A percentile compares a stretch with the other conserved stretches of the same genome.
These are phyloP conservation scores for Dalechampia spathulata DNA, from an alignment of 441 rosid species.

Conservation along the genomic window DNA sequence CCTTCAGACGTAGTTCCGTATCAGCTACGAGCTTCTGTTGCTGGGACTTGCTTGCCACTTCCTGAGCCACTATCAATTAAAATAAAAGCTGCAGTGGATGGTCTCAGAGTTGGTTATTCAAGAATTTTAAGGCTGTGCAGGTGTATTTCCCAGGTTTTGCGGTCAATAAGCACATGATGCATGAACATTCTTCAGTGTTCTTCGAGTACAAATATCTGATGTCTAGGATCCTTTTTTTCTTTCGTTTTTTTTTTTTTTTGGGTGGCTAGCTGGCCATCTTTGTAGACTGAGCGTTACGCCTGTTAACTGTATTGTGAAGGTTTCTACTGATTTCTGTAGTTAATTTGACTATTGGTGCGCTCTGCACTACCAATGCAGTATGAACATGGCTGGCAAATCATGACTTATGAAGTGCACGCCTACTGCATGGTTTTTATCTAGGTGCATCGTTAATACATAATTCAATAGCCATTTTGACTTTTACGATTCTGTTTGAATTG, in stretches of 20 bases:
- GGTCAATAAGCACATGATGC: conserved; percentile 26
- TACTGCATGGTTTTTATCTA: background rate
- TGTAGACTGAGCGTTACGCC: background rate
- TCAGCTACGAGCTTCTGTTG: conserved; percentile 21
- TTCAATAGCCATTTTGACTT: background rate
- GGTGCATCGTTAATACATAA: background rate
- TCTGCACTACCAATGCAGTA: too few species aligned
- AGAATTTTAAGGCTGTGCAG: conserved; percentile 59
- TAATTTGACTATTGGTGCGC: too few species aligned
- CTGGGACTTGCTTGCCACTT: conserved; percentile 13
- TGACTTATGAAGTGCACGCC: background rate
- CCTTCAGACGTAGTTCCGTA: conserved; percentile 47
- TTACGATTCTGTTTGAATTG: background rate
- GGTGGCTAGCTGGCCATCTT: background rate
- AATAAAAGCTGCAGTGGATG: conserved; percentile 34
- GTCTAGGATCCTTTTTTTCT: too few species aligned
- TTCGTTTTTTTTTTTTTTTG: too few species aligned
- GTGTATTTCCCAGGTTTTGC: conserved; percentile 41
- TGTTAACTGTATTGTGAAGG: background rate
- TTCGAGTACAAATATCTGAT: background rate
- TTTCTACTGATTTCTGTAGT: background rate
- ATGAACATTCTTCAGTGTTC: background rate
- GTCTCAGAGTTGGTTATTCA: conserved; percentile 39
- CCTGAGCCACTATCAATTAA: conserved; percentile 24
- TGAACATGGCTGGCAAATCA: background rate